Conservation (phyloP, 2,329 filamentous ascomycete genomes). For the Fusarium illudens region DNA sequence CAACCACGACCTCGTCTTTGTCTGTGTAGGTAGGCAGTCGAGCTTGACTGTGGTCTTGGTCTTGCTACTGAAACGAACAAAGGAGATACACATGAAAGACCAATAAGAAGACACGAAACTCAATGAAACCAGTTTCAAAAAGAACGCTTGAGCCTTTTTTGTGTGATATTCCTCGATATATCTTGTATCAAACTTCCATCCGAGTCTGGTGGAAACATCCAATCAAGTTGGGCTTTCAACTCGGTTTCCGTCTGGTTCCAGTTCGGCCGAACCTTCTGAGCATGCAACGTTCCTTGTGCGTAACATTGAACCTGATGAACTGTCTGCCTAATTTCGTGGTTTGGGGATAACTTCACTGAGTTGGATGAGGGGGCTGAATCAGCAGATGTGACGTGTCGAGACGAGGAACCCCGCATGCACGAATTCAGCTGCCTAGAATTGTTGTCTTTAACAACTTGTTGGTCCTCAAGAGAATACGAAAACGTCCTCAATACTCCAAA, state of each 20-base stretch:
- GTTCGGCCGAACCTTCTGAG: neutral
- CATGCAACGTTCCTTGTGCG: neutral
- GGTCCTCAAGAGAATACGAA: neutral
- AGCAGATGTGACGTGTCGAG: neutral
- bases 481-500: neutral
- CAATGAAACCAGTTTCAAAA: neutral
- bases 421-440: neutral
- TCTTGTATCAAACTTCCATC: neutral
- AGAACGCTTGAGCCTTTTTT: neutral
- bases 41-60: neutral
- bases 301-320: neutral
- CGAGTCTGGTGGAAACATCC: neutral
- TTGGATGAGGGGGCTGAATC: neutral
- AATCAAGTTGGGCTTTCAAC: neutral
- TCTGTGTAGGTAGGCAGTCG: neutral
- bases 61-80: conserved; percentile 1
- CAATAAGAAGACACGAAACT: neutral
- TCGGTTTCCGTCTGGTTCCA: neutral
- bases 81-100: conserved; percentile 10
- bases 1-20: neutral
- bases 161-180: neutral
- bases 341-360: neutral
- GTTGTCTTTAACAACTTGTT: neutral
- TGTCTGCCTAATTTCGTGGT: neutral
- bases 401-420: neutral